These are phyloP conservation scores for Fusarium bactridioides DNA, from an alignment of 2,329 filamentous ascomycete species.

Conservation along the genomic window DNA sequence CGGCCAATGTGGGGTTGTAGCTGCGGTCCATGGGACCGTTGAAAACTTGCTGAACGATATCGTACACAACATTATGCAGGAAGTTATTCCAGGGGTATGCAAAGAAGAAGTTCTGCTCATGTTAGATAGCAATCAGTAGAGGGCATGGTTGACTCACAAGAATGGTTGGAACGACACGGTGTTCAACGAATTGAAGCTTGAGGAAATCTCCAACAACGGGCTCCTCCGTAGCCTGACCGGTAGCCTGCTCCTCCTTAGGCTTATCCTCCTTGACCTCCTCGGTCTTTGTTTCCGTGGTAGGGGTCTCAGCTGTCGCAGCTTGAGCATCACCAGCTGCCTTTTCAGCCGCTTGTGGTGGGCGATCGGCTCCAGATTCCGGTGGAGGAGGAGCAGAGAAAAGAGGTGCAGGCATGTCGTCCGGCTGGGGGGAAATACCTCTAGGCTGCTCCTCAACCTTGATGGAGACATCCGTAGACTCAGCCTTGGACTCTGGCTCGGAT, in stretches of 20 bases:
- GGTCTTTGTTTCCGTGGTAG: conserved; percentile 5
- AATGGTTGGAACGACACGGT: conserved; percentile 94
- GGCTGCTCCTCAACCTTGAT: conserved; percentile 22
- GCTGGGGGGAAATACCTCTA: conserved; percentile 58
- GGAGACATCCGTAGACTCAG: conserved; percentile 7
- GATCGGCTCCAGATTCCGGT: conserved; percentile 41
- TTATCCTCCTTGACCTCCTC: conserved; percentile 3
- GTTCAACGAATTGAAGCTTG: conserved; percentile 95
- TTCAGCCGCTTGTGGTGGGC: conserved; percentile 33
- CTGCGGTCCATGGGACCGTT: conserved; percentile 98
- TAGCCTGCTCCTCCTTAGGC: conserved; percentile 20
- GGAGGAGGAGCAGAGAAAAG: conserved; percentile 53
- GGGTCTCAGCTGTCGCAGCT: background rate
- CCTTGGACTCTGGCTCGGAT: conserved; percentile 37
- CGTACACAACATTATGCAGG: conserved; percentile 97
- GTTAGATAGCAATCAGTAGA: conserved; percentile 17
- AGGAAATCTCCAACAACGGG: conserved; percentile 93
- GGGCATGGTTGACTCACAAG: conserved; percentile 66
- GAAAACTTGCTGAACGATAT: conserved; percentile 98
- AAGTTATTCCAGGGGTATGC: conserved; percentile 99
- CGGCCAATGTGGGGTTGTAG: conserved; percentile 87
- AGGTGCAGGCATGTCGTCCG: conserved; percentile 74
- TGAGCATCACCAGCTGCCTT: conserved; percentile 16
- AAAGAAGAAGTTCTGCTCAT: conserved; percentile 88
- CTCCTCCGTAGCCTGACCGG: conserved; percentile 43